These are phyloP conservation scores for Candida andamanensis DNA, from an alignment of 805 yeast genomes.

Conservation along the genomic window DNA sequence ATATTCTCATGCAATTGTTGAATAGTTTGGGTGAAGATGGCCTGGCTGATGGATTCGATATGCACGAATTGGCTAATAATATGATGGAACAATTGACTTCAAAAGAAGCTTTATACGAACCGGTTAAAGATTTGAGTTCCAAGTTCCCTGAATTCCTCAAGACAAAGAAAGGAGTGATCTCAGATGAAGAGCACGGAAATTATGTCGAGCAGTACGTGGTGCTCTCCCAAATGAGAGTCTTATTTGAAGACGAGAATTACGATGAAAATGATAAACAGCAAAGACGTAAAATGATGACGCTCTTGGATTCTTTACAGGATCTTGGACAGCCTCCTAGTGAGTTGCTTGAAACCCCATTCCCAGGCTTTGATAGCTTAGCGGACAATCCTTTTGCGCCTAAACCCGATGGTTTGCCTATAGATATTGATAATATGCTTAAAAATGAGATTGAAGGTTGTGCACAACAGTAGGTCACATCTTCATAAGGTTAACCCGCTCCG, in stretches of 20 bases:
- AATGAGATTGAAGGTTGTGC: slow-evolving; percentile 56
- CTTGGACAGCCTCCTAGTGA: slow-evolving; percentile 80
- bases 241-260: slow-evolving; percentile 64
- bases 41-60: slow-evolving; percentile 46
- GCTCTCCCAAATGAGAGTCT: slow-evolving; percentile 54
- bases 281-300: slow-evolving; percentile 48
- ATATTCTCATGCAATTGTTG: slow-evolving; percentile 61
- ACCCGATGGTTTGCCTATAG: slow-evolving; percentile 51
- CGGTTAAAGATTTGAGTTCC: slow-evolving; percentile 71
- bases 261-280: slow-evolving; percentile 42
- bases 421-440: slow-evolving; percentile 42
- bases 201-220: slow-evolving; percentile 60
- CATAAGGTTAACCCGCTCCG: slow-evolving; percentile 25
- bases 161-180: slow-evolving; percentile 42
- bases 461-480: slow-evolving; percentile 22
- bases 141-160: slow-evolving; percentile 71
- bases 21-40: slow-evolving; percentile 43
- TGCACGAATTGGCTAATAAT: slow-evolving; percentile 58
- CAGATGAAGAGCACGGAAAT: slow-evolving; percentile 44
- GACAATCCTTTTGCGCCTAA: slow-evolving; percentile 40
- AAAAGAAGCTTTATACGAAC: slow-evolving; percentile 82
- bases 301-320: slow-evolving; percentile 66
- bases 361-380: slow-evolving; percentile 38
- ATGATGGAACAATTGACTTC: slow-evolving; percentile 80
- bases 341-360: slow-evolving; percentile 55